A percentile compares a stretch with the other conserved stretches of the same genome.
phyloP scores from a whole-genome alignment of 495 filamentous ascomycete species.

The Xylaria scruposa region DNA sequence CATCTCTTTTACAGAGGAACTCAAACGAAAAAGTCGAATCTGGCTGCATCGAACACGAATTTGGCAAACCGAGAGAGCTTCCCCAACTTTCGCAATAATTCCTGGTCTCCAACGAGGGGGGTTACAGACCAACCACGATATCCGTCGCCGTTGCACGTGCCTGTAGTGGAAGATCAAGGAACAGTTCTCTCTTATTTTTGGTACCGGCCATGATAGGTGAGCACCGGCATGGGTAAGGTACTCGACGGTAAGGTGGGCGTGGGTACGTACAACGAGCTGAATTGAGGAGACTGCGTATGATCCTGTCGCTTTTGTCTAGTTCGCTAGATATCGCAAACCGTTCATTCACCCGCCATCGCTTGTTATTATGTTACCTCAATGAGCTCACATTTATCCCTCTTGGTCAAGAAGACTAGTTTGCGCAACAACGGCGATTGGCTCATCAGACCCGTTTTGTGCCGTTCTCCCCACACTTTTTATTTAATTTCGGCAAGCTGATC shows the following conservation, averaged over 20 bases:
- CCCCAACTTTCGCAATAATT: not conserved
- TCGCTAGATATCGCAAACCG: not conserved
- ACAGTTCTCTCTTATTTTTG: conserved; percentile 4
- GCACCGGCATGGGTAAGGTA: conserved; percentile 14
- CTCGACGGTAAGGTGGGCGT: not conserved
- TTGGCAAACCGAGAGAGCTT: not conserved
- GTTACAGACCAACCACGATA: conserved; percentile 10
- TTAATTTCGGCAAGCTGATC: conserved; percentile 21
- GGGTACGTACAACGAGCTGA: conserved; percentile 5
- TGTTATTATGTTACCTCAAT: not conserved
- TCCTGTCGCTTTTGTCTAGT: not conserved
- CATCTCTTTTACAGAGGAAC: not conserved
- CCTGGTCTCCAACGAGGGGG: conserved; percentile 6
- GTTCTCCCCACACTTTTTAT: conserved; percentile 20
- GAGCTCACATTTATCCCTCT: not conserved
- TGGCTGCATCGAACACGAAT: conserved; percentile 6
- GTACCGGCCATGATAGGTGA: conserved; percentile 11
- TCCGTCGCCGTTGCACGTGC: conserved; percentile 3
- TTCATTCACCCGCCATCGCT: not conserved
- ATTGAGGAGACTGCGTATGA: not conserved
- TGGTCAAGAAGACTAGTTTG: conserved; percentile 6
- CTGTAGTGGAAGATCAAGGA: conserved; percentile 6
- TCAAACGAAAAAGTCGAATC: conserved; percentile 8
- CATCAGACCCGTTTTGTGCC: conserved; percentile 10
- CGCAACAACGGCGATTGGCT: conserved; percentile 6